Evolutionary conservation across 2,329 filamentous ascomycete genomes (phyloP), one percentile per base, ranked within the genome.

Genomic region (Fusarium sp.): DNA sequence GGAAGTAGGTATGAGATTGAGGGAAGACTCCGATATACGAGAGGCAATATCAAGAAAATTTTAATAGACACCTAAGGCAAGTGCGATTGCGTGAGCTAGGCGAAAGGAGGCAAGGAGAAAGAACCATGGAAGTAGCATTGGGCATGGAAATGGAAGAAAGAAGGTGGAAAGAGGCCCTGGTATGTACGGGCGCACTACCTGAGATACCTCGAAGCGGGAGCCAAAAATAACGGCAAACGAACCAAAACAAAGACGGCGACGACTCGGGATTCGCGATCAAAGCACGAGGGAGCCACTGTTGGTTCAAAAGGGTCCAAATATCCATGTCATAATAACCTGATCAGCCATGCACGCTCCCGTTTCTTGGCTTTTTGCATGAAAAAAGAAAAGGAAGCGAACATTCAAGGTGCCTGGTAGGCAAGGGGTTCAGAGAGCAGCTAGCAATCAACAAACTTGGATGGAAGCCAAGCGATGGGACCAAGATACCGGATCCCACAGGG

Each of bases 201-300:
- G 20, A 22, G n/a, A 38, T 22, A 48, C 40, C n/a, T 39, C 31
- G 11, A 54, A 50, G 44, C 45, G 33, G 40, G 39, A 67, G 33
- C 66, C 50, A 66, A 61, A 64, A 50, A 42, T 64, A 58, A 33
- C 22, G 51, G 49, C 42, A 51, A 51, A 56, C 66, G 40, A 43
- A 53, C 18, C 20, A 51, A 36, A 49, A 68, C 57, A 68, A 68
- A 52, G 58, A 34, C 43, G 40, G 48, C 38, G 58, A 50, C 68
- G 68, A 69, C 63, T 71, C 68, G 68, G 68, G 52, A 42, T 60
- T 57, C 55, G 48, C 51, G 39, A 65, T 61, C 33, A 28, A 58
- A 24, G 44, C 68, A 71, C 68, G 68, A 69, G 68, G 63, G 58
- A 56, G 39, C 53, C 48, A 44, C 59, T 57, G 43, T 57, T 57